These are phyloP conservation scores for Colletotrichum orchidophilum DNA, from an alignment of 2,329 filamentous ascomycete species.

Conservation along the genomic window DNA sequence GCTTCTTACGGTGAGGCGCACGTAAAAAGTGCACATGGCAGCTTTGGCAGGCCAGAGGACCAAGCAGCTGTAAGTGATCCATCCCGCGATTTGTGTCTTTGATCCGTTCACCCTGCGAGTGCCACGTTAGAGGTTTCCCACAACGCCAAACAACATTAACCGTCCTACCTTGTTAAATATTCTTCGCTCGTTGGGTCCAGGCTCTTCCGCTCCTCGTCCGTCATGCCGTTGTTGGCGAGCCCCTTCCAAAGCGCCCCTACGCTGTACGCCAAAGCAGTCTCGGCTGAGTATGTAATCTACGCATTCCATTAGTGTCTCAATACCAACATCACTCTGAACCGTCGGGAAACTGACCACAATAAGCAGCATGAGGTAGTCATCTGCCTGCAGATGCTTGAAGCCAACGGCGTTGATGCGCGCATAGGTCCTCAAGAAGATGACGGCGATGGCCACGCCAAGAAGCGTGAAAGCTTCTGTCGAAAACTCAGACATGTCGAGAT, in stretches of 20 bases:
- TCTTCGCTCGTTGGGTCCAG: conserved; percentile 56
- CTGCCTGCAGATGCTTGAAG: conserved; percentile 58
- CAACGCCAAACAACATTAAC: not conserved
- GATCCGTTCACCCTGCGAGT: conserved; percentile 56
- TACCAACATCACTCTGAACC: not conserved
- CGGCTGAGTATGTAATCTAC: conserved; percentile 31
- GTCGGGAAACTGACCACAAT: conserved; percentile 31
- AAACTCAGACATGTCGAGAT: conserved; percentile 36
- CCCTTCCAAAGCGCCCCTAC: conserved; percentile 54
- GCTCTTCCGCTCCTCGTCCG: conserved; percentile 55
- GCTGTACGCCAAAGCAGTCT: conserved; percentile 41
- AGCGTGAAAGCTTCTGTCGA: conserved; percentile 52
- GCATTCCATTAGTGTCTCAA: not conserved
- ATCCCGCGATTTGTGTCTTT: conserved; percentile 62
- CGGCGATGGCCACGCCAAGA: conserved; percentile 56
- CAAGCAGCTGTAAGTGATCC: conserved; percentile 56
- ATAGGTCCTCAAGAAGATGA: conserved; percentile 61
- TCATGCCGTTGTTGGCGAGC: conserved; percentile 67
- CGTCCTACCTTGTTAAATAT: conserved; percentile 48
- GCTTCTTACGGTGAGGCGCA: conserved; percentile 54
- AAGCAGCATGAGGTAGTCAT: conserved; percentile 59
- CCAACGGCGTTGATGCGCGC: conserved; percentile 60
- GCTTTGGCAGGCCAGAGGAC: conserved; percentile 62
- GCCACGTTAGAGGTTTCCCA: not conserved
- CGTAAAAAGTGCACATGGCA: conserved; percentile 62